Evolutionary conservation across 441 rosid species (phyloP), one percentile per base, ranked within the genome.

Genomic region (Gossypium schwendimanii): DNA sequence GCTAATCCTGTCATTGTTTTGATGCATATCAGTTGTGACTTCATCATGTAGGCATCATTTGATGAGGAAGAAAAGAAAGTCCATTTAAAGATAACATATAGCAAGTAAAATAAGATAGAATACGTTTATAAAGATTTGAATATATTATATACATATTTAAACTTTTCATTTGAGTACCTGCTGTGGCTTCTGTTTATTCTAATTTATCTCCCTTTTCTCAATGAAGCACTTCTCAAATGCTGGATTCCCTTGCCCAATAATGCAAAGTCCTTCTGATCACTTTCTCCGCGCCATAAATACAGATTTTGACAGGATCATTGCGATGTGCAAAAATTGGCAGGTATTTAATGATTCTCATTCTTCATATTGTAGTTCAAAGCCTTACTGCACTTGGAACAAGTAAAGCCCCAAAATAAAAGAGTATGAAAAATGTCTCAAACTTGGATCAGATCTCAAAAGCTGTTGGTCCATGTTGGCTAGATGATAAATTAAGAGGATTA

Each of bases 241-340:
- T 74, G 99, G 99, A 88, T 95, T 95, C 81, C 99, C 99, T 63
- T 95, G 99, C 80, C 99, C 99, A 4, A 95, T 95, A 61, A 95
- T 95, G 99, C 99, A 95, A 93, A 95, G 99, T 81, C 99, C 99
- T 71, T 91, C 99, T 1, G 99, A 95, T 87, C 99, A 95, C 82
- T 93, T 95, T 67, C 83, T 95, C 77, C 93, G 99, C 20, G 98
- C 99, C 18, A 91, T 95, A 79, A 95, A 95, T 87, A 93, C 98
- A 1, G 98, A 95, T 77, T 95, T 95, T 60, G 99, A 95, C 84
- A 88, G 98, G 85, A 95, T 95, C 70, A 95, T 95, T 78, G 97
- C 93, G 9, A 93, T 90, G 98, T 93, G 99, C 89, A 95, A 93
- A 86, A 92, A 85, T 75, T 95, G 96, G 97, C 98, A 92, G 99